Evolutionary conservation across 768 basidiomycete genomes (phyloP), one percentile per base, ranked within the genome.

Genomic region (Xerocomellus intermedius): DNA sequence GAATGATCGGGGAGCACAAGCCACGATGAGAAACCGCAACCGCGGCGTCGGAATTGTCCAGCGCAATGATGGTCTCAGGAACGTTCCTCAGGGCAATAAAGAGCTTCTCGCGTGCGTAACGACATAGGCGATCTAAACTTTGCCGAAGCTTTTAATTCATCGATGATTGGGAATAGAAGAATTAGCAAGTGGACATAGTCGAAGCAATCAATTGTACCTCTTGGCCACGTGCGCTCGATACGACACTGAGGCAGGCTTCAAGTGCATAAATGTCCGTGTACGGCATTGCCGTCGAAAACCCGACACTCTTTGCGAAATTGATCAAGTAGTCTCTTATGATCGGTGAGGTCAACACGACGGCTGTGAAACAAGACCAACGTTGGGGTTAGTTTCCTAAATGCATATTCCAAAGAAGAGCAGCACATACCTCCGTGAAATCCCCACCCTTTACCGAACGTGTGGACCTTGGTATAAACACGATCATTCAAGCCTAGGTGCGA

Each of bases 391-490:
- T 28, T 14, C 2, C 28, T 2, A 22, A 16, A 22, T 17, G 4
- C 17, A 14, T 2, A 2, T 14, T 22, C 13, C 10, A 19, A 9
- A 35, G 13, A 16, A 12, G 10, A 33, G 2, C 4, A 16, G 12
- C 19, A 35, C 55, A 16, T 56, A 57, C 65, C 65, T 37, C 65
- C 60, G 8, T 55, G 58, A 24, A 52, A 60, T 46, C 66, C 63
- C 63, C 63, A 67, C 2, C 41, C 66, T 57, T 85, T 84, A 8
- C 82, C 77, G 57, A 84, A 82, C 0, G 82, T 83, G 62, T 81
- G 79, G 16, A 84, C 56, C 22, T 75, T 69, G 5, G 80, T 74
- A 3, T 74, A 69, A 2, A 83, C 67, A 13, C 75, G 71, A 16
- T 73, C 65, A 44, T 74, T 69, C 33, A 81, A 65, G 0, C 76